Conservation (phyloP, 2,329 filamentous ascomycete genomes). For the Hymenoscyphus scutula region DNA sequence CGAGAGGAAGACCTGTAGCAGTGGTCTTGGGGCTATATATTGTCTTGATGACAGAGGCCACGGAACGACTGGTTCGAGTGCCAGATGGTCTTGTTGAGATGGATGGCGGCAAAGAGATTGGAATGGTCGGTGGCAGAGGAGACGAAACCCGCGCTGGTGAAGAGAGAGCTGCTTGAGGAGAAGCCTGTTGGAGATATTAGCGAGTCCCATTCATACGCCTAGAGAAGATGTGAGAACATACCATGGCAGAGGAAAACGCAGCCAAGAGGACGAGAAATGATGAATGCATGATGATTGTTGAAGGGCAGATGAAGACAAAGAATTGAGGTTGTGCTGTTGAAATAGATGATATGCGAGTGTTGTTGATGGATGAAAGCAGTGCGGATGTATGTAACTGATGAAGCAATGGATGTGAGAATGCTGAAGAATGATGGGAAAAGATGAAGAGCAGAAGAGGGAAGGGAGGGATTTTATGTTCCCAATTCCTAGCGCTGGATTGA, state of each 20-base stretch:
- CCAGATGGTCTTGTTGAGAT: neutral
- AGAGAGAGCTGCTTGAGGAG: neutral
- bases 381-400: neutral
- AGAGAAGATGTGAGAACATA: neutral
- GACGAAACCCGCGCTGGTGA: neutral
- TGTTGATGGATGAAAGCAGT: constrained; percentile 6
- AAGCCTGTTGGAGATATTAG: neutral
- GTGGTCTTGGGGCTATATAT: neutral
- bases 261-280: constrained; percentile 1
- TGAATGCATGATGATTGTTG: constrained; percentile 6
- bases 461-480: neutral
- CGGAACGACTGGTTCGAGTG: neutral
- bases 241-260: neutral
- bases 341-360: constrained; percentile 3
- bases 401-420: neutral
- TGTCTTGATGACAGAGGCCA: neutral
- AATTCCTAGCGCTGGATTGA: neutral
- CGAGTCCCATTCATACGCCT: neutral
- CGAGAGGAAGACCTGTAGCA: constrained; percentile 5
- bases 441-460: neutral
- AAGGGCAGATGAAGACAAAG: neutral
- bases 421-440: constrained; percentile 1
- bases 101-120: neutral
- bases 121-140: neutral
- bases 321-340: constrained; percentile 7